Conservation (phyloP, 2,329 filamentous ascomycete species). For the Botryotinia narcissicola region DNA sequence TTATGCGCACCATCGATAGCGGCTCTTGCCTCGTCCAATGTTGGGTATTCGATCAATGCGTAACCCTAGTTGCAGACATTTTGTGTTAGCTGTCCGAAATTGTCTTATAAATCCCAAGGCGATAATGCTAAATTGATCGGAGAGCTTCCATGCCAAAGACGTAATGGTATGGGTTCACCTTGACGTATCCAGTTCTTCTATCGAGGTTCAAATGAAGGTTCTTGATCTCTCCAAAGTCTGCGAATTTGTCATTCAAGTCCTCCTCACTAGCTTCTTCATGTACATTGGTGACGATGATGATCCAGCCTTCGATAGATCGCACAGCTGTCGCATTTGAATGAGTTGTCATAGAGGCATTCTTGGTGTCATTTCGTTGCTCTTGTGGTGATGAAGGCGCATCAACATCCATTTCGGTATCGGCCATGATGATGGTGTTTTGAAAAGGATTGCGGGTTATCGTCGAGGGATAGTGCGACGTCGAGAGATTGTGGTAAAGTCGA, state of each 20-base stretch:
- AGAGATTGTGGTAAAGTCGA: not conserved
- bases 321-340: constrained; percentile 74
- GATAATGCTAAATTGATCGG: constrained; percentile 5
- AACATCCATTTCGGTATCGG: constrained; percentile 47
- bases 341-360: constrained; percentile 67
- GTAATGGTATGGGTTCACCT: constrained; percentile 51
- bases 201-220: constrained; percentile 83
- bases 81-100: constrained; percentile 1
- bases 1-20: constrained; percentile 78
- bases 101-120: not conserved
- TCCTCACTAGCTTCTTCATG: constrained; percentile 87
- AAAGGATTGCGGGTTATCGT: not conserved
- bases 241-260: constrained; percentile 76
- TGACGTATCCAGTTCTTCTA: constrained; percentile 79
- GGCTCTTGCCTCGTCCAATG: constrained; percentile 73
- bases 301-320: constrained; percentile 87
- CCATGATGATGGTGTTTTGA: constrained; percentile 39
- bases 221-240: constrained; percentile 83
- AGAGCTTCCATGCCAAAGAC: not conserved
- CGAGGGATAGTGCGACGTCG: not conserved
- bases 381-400: constrained; percentile 39
- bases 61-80: constrained; percentile 59
- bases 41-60: constrained; percentile 80
- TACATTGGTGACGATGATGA: constrained; percentile 81
- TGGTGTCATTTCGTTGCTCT: constrained; percentile 52